Percentiles rank a stretch among this genome's conserved stretches.
phyloP scores from a whole-genome alignment of 306 rosid genomes.

The Calophaca sinica region DNA sequence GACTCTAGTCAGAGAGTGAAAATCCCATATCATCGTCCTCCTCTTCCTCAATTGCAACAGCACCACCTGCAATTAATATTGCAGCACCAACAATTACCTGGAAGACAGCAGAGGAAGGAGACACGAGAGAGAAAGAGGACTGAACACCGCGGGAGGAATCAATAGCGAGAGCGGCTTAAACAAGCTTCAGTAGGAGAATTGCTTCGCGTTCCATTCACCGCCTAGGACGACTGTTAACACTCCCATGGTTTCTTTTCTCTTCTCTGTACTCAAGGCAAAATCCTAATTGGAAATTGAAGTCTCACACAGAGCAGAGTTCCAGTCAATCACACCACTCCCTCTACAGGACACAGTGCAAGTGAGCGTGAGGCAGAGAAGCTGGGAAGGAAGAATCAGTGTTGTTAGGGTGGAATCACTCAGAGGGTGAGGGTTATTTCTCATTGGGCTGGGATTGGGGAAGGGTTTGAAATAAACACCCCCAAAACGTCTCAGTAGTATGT shows the following conservation, averaged over 20 bases:
- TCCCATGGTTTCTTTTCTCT: slow-evolving; percentile 64
- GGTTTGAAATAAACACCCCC: too few species aligned
- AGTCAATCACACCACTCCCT: background rate
- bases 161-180: slow-evolving; percentile 63
- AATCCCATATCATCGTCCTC: slow-evolving; percentile 87
- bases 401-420: too few species aligned
- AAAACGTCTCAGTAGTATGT: too few species aligned
- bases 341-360: too few species aligned
- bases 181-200: slow-evolving; percentile 76
- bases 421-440: too few species aligned
- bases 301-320: slow-evolving; percentile 6
- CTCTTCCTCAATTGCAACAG: slow-evolving; percentile 71
- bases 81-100: slow-evolving; percentile 85
- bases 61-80: slow-evolving; percentile 64
- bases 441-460: too few species aligned
- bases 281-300: slow-evolving; percentile 35
- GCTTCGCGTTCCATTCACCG: slow-evolving; percentile 79
- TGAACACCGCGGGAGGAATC: slow-evolving; percentile 82
- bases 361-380: too few species aligned
- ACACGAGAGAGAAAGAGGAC: slow-evolving; percentile 72
- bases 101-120: slow-evolving; percentile 78
- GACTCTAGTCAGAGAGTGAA: slow-evolving; percentile 81
- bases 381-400: too few species aligned
- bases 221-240: slow-evolving; percentile 79
- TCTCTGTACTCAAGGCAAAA: slow-evolving; percentile 4